A percentile compares a stretch with the other conserved stretches of the same genome.
phyloP scores from a whole-genome alignment of 495 filamentous ascomycete genomes.

The Penicillium dipodomyicola region DNA sequence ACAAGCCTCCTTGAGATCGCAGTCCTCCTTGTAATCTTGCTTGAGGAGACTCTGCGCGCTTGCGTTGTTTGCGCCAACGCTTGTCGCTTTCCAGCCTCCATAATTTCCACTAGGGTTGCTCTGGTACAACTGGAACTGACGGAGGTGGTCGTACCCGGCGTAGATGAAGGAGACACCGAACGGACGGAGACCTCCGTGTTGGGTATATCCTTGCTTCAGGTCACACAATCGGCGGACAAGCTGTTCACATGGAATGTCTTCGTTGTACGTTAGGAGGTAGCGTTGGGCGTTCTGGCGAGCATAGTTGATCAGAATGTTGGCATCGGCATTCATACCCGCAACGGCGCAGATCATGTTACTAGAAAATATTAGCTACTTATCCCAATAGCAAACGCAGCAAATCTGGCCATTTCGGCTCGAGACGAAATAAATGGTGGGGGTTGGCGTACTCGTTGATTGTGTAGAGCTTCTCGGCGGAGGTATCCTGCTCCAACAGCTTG shows the following conservation, averaged over 20 bases:
- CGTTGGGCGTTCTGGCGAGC: conserved; percentile 93
- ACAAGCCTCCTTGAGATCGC: conserved; percentile 92
- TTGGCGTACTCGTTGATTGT: conserved; percentile 88
- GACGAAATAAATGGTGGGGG: neutral
- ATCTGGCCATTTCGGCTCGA: too few species aligned
- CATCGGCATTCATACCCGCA: conserved; percentile 98
- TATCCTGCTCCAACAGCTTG: conserved; percentile 98
- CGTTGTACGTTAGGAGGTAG: conserved; percentile 98
- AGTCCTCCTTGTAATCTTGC: conserved; percentile 99
- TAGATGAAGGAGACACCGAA: conserved; percentile 99
- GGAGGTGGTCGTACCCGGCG: conserved; percentile 90
- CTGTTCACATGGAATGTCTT: conserved; percentile 99
- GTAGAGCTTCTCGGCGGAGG: conserved; percentile 98
- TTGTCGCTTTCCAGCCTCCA: conserved; percentile 98
- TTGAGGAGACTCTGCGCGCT: conserved; percentile 96
- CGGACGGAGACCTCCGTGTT: conserved; percentile 94
- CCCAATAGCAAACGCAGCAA: neutral
- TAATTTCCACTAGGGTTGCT: conserved; percentile 99
- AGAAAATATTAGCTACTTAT: conserved; percentile 21
- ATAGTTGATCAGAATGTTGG: conserved; percentile 99
- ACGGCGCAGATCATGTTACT: conserved; percentile 99
- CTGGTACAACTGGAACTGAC: conserved; percentile 98
- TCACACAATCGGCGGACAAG: conserved; percentile 96
- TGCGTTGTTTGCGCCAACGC: conserved; percentile 95
- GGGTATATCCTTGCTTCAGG: conserved; percentile 98